phyloP scores from a whole-genome alignment of 306 rosid species.

The Citrullus colocynthis region DNA sequence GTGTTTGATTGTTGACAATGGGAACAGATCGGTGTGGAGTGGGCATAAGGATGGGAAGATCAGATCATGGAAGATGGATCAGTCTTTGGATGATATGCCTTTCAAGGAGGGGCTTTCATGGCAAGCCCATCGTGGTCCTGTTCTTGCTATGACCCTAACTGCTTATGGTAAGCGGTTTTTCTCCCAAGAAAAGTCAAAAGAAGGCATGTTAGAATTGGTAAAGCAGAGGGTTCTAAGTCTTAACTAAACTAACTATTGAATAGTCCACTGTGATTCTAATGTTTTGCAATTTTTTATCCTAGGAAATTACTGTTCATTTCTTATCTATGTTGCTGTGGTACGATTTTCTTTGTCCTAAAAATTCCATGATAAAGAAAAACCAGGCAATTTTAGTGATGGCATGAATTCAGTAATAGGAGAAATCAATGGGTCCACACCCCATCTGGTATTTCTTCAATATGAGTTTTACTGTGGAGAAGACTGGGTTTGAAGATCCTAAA shows the following conservation, averaged over 20 bases:
- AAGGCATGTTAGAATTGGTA: background rate
- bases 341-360: background rate
- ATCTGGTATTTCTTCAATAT: background rate
- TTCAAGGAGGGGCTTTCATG: constrained; percentile 98
- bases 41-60: constrained; percentile 98
- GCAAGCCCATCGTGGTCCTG: constrained; percentile 91
- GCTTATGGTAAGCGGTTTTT: constrained; percentile 32
- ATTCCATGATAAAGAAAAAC: background rate
- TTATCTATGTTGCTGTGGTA: background rate
- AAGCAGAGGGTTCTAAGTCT: background rate
- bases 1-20: constrained; percentile 54
- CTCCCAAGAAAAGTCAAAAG: background rate
- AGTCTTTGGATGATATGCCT: constrained; percentile 40
- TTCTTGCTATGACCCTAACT: constrained; percentile 57
- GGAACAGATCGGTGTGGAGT: constrained; percentile 57
- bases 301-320: background rate
- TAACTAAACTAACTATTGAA: background rate
- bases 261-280: background rate
- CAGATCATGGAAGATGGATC: constrained; percentile 84
- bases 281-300: background rate
- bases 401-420: background rate
- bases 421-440: background rate
- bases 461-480: background rate
- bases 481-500: background rate
- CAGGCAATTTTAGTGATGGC: background rate